phyloP scores from a whole-genome alignment of 1,284 basidiomycete species.

The Microbotryum scabiosae region DNA sequence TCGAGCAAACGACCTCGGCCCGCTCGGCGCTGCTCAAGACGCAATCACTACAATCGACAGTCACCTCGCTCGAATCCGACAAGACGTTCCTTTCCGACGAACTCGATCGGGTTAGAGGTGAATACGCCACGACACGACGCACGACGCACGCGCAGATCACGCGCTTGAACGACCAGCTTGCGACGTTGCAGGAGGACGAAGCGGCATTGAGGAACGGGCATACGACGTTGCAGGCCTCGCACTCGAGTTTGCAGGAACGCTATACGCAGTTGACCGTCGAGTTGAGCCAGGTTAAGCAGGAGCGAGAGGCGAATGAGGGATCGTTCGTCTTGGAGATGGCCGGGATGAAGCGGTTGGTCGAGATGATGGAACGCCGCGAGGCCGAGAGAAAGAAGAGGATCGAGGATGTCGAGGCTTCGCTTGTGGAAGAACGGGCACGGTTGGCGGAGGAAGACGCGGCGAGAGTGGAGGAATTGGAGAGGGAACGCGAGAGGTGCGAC shows the following conservation, averaged over 20 bases:
- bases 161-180: constrained; percentile 62
- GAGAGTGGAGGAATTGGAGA: constrained; percentile 54
- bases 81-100: constrained; percentile 42
- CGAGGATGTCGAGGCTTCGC: constrained; percentile 66
- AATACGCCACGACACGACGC: constrained; percentile 19
- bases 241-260: constrained; percentile 57
- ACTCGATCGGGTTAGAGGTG: constrained; percentile 23
- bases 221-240: constrained; percentile 58
- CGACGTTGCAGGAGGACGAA: constrained; percentile 53
- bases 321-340: constrained; percentile 65
- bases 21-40: constrained; percentile 26
- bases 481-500: constrained; percentile 41
- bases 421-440: constrained; percentile 60
- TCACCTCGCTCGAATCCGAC: constrained; percentile 42
- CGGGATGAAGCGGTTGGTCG: constrained; percentile 59
- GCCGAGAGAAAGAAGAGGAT: constrained; percentile 66
- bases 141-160: constrained; percentile 56
- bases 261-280: constrained; percentile 61
- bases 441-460: constrained; percentile 57
- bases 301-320: constrained; percentile 67
- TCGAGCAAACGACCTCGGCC: constrained; percentile 12
- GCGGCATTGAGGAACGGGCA: constrained; percentile 39
- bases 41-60: constrained; percentile 22
- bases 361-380: constrained; percentile 74
- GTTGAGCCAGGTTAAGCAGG: constrained; percentile 60